These are phyloP conservation scores for Ceratocystis colombiana DNA, from an alignment of 2,329 filamentous ascomycete species.

Conservation along the genomic window DNA sequence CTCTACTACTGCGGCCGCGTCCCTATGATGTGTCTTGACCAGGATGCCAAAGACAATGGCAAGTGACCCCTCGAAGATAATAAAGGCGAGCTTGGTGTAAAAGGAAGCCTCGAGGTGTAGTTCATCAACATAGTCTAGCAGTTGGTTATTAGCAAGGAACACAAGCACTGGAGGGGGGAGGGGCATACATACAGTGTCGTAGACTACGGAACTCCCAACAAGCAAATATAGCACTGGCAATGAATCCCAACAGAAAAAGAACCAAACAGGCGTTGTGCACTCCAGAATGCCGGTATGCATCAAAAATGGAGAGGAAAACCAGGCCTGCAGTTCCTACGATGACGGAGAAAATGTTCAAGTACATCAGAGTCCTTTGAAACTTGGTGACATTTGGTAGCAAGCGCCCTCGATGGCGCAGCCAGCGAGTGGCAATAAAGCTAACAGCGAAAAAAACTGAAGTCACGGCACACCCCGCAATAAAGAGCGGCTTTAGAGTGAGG, in stretches of 20 bases:
- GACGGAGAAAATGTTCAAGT: constrained; percentile 56
- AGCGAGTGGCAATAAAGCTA: constrained; percentile 71
- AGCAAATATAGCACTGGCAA: constrained; percentile 76
- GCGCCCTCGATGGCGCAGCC: constrained; percentile 70
- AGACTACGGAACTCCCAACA: constrained; percentile 85
- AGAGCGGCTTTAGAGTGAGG: constrained; percentile 58
- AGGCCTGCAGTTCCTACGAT: constrained; percentile 67
- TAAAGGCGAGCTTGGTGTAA: constrained; percentile 77
- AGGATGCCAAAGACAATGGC: constrained; percentile 60
- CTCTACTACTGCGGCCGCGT: constrained; percentile 68
- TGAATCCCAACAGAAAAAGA: constrained; percentile 77
- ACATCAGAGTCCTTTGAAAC: constrained; percentile 53
- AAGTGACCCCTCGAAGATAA: constrained; percentile 66
- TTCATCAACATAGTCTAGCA: constrained; percentile 59
- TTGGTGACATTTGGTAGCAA: constrained; percentile 60
- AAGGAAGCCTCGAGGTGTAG: constrained; percentile 67
- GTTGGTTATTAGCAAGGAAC: constrained; percentile 1
- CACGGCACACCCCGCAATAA: constrained; percentile 60
- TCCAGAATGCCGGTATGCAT: constrained; percentile 57
- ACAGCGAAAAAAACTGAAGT: constrained; percentile 73
- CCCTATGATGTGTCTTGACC: constrained; percentile 37
- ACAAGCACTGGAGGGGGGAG: background rate
- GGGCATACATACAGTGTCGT: constrained; percentile 49
- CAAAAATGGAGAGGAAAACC: constrained; percentile 75
- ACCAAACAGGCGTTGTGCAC: constrained; percentile 68